phyloP scores from a whole-genome alignment of 2,329 filamentous ascomycete genomes.

The Aspergillus awamori region DNA sequence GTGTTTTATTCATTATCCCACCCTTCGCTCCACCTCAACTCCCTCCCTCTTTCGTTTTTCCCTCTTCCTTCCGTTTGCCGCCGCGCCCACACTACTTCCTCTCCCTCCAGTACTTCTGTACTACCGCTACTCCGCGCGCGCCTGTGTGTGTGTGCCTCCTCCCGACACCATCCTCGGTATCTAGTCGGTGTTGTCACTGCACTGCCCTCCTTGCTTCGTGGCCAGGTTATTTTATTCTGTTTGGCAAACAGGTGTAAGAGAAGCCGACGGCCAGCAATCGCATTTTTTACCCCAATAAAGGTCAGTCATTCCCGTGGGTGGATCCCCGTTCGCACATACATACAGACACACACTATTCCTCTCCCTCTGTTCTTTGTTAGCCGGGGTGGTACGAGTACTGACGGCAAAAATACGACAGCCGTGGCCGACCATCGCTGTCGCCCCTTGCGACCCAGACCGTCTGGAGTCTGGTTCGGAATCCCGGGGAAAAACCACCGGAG shows the following conservation, averaged over 20 bases:
- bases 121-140: too few relatives aligned
- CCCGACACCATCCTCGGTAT: neutral
- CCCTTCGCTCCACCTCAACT: neutral
- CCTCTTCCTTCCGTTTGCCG: conserved; percentile 4
- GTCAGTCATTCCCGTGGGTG: conserved; percentile 1
- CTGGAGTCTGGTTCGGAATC: conserved; percentile 21
- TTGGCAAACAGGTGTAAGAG: neutral
- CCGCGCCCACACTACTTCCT: neutral
- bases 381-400: neutral
- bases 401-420: conserved; percentile 11
- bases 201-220: neutral
- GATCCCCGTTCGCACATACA: neutral
- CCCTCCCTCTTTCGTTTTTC: conserved; percentile 13
- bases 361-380: neutral
- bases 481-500: conserved; percentile 28
- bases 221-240: too few relatives aligned
- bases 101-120: neutral
- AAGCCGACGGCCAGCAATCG: neutral
- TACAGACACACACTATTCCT: too few relatives aligned
- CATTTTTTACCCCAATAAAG: neutral
- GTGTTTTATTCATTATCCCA: conserved; percentile 3
- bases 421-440: conserved; percentile 6
- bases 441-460: conserved; percentile 14
- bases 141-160: too few relatives aligned
- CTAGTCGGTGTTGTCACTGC: neutral